Base-by-base conservation (phyloP, 306 rosid genomes). In the Neltuma alba region DNA sequence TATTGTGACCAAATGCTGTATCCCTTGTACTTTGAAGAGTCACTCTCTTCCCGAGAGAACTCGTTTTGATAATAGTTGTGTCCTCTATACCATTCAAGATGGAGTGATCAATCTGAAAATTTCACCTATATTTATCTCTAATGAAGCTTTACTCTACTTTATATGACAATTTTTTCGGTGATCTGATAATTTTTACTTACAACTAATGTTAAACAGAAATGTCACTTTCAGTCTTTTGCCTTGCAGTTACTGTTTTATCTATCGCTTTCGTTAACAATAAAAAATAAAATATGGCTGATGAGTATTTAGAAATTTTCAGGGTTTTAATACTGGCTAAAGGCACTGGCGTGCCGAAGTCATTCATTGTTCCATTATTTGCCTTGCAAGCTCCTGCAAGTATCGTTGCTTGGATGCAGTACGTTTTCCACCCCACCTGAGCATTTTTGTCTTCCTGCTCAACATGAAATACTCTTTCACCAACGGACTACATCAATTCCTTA, bases 371-470 rank as follows among this genome's bases (percentile, higher is more conserved):
- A 1, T 82, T 95, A 2, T 77, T 95, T 88, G 94, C 89, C 41
- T 77, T 95, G 42, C 99, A 91, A 88, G 97, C 98, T 37, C 99
- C 99, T 27, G 86, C 84, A 34, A 81, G 78, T 75, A 40, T 95
- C 71, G 30, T 90, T 77, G 67, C 96, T 34, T 93, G 98, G 97
- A 91, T 91, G 20, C 85, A 90, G 99, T 95, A 86, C 72, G 89
- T 50, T 45, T 68, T 45, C 36, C 25, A 0, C 3, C 10, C 2
- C 63, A 23, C 14, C 31, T 18, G 20, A 66, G 72, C 48, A 66
- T 23, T 37, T 66, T 16, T 66, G 72, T 37, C 31, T 68, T 40
- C 27, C 58, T 68, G 75, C 76, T 80, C 66, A 48, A 69, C 64
- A 33, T 45, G 11, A 38, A 45, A 11, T 58, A 15, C 48, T 79